A percentile compares a stretch with the other conserved stretches of the same genome.
These are phyloP conservation scores for Pleurotus tuber-regium DNA, from an alignment of 768 basidiomycete species.

Conservation along the genomic window DNA sequence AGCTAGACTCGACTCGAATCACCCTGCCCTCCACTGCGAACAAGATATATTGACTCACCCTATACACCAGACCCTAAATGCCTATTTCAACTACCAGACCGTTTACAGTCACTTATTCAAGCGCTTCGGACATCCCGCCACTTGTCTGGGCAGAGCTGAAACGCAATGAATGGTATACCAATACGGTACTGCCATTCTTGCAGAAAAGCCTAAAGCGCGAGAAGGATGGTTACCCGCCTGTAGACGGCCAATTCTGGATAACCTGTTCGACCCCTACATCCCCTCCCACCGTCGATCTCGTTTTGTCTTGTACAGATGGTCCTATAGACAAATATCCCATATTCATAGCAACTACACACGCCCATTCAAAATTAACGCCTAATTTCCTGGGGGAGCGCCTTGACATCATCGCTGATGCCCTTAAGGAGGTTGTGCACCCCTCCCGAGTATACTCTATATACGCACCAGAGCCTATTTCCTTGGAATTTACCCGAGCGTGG, in stretches of 20 bases:
- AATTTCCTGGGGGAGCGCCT: constrained; percentile 40
- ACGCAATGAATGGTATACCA: constrained; percentile 35
- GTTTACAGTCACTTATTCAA: constrained; percentile 18
- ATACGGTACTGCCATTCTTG: constrained; percentile 38
- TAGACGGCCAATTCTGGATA: constrained; percentile 33
- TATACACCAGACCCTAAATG: too few relatives aligned
- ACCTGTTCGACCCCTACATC: constrained; percentile 17
- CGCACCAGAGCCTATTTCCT: constrained; percentile 45
- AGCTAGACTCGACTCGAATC: too few relatives aligned
- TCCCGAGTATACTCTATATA: constrained; percentile 67
- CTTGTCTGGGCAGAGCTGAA: constrained; percentile 35
- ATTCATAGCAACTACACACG: constrained; percentile 55
- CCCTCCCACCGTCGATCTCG: constrained; percentile 37
- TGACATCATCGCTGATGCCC: constrained; percentile 33
- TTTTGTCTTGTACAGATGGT: constrained; percentile 60
- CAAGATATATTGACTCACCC: too few relatives aligned
- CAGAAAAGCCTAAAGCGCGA: constrained; percentile 26
- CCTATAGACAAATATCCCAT: constrained; percentile 60
- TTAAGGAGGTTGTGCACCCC: constrained; percentile 31
- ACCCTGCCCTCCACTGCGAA: too few relatives aligned
- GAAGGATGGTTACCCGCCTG: constrained; percentile 1
- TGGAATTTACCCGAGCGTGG: constrained; percentile 50
- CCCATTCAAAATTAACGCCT: constrained; percentile 33
- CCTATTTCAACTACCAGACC: neutral
- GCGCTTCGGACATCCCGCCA: constrained; percentile 33